These are phyloP conservation scores for Atalantia buxifolia DNA, from an alignment of 345 rosid genomes.

Conservation along the genomic window DNA sequence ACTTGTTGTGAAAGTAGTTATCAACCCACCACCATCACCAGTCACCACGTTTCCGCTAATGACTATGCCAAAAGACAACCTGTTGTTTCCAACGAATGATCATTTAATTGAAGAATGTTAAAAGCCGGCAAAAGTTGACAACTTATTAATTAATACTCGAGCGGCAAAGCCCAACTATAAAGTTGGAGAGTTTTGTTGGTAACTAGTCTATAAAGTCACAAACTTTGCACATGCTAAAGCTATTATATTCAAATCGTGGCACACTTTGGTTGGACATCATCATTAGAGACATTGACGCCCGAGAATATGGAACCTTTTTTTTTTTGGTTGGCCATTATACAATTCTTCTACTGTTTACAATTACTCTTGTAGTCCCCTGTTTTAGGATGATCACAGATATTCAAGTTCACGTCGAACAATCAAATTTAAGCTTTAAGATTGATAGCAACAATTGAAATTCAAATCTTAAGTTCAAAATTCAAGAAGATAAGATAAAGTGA, in stretches of 20 bases:
- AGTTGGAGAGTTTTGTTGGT: not conserved
- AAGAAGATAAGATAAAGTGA: too few species aligned
- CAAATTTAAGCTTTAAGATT: too few species aligned
- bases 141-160: not conserved
- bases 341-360: too few species aligned
- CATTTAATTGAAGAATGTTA: not conserved
- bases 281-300: not conserved
- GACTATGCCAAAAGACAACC: not conserved
- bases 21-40: not conserved
- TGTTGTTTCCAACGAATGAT: not conserved
- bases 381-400: too few species aligned
- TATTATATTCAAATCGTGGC: not conserved
- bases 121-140: not conserved
- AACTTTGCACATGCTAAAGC: not conserved
- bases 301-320: not conserved
- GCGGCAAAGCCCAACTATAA: not conserved
- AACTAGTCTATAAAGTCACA: not conserved
- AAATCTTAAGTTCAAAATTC: too few species aligned
- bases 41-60: not conserved
- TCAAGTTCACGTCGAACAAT: too few species aligned
- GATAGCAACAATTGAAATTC: too few species aligned
- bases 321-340: too few species aligned
- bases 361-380: too few species aligned
- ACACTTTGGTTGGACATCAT: not conserved
- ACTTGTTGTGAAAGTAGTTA: not conserved